Evolutionary conservation across 1,284 basidiomycete genomes (phyloP), one percentile per base, ranked within the genome.

Genomic region (Heterobasidion parviporum): DNA sequence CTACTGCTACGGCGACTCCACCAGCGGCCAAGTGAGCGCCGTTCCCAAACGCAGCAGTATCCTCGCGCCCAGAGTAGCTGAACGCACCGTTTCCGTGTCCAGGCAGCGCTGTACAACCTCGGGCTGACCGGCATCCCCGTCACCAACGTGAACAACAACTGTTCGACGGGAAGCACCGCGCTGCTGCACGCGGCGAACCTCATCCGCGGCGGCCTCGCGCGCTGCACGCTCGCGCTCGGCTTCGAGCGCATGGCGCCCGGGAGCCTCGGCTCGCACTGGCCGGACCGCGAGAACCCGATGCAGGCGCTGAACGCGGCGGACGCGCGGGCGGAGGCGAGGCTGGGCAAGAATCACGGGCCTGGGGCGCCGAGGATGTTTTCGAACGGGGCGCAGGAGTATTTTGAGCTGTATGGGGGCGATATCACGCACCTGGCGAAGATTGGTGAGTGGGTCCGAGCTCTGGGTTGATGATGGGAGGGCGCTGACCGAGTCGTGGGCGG

Each of bases 191-290:
- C 85, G 3, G 85, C 84, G 62, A 81, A 79, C 43, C 75, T 79
- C 20, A 80, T 92, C 49, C 87, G 84, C 63, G 80, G 78, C 26
- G 87, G 87, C 9, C 77, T 85, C 58, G 83, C 76, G 3, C 86
- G 92, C 56, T 93, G 91, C 66, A 78, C 85, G 1, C 74, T 94
- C 32, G 92, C 92, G 1, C 81, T 94, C 7, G 92, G 92, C 8
- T 94, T 94, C 62, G 92, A 94, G 67, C 85, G 88, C 52, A 92
- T 92, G 89, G 76, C 80, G n/a, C 81, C 87, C 3, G 91, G 92
- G 18, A 86, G 85, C 61, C 74, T 94, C 16, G 79, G 78, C 16
- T 15, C 34, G 8, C 34, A 34, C 16, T 94, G 84, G 66, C 79
- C 80, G 2, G 91, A 93, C 67, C 78, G 91, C 35, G 70, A 75